phyloP scores from a whole-genome alignment of 805 yeast genomes.

The Cyberlindnera americana region DNA sequence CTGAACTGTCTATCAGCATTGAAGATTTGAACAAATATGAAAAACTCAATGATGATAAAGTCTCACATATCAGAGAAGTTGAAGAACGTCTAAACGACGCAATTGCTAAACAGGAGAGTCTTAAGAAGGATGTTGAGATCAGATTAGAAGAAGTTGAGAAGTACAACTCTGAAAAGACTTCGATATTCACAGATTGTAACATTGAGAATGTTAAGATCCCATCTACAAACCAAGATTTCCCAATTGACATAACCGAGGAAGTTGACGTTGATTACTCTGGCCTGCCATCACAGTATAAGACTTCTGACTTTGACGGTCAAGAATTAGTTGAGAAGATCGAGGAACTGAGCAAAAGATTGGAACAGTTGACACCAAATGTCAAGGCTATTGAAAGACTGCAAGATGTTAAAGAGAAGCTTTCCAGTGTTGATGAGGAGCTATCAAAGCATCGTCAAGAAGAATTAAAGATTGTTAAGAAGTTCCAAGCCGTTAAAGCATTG shows the following conservation, averaged over 20 bases:
- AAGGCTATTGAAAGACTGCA: constrained; percentile 74
- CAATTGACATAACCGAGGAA: constrained; percentile 49
- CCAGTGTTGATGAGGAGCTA: constrained; percentile 62
- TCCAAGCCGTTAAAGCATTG: constrained; percentile 52
- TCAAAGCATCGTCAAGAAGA: constrained; percentile 59
- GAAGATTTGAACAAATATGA: constrained; percentile 36
- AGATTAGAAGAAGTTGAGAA: constrained; percentile 54
- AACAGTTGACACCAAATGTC: constrained; percentile 66
- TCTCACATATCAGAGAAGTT: constrained; percentile 33
- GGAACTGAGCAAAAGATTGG: constrained; percentile 32
- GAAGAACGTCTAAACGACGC: constrained; percentile 49
- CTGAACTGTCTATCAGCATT: constrained; percentile 38
- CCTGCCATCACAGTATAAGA: constrained; percentile 41
- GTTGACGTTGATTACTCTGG: constrained; percentile 56
- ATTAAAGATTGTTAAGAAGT: constrained; percentile 47
- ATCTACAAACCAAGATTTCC: constrained; percentile 32
- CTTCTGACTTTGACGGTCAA: constrained; percentile 17
- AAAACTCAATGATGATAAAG: constrained; percentile 28
- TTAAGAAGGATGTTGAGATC: constrained; percentile 34
- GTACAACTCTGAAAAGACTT: constrained; percentile 51
- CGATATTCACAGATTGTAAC: constrained; percentile 66
- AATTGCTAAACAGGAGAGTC: constrained; percentile 25
- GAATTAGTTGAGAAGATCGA: constrained; percentile 38
- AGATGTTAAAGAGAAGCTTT: constrained; percentile 60
- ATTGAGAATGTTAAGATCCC: constrained; percentile 60